Conservation (phyloP, 257 asterid genomes). For the Nicotiana tomentosiformis region DNA sequence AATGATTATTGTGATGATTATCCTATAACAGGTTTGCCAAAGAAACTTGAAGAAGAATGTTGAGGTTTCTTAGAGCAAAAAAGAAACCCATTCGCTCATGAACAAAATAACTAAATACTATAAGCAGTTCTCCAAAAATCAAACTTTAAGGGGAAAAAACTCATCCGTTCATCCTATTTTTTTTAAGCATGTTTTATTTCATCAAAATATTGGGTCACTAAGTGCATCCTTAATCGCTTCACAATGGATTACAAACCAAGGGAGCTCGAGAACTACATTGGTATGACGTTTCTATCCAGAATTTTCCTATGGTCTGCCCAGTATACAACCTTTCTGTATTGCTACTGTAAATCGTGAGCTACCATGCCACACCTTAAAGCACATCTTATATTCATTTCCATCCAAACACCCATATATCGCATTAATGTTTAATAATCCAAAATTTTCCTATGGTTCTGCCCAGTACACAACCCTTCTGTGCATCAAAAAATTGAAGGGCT, state of each 20-base stretch:
- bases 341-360: neutral
- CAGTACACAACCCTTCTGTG: neutral
- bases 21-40: neutral
- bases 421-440: neutral
- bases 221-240: neutral
- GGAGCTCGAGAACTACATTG: neutral
- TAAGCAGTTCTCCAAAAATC: neutral
- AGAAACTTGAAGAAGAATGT: neutral
- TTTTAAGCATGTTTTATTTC: neutral
- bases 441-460: neutral
- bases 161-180: neutral
- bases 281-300: neutral
- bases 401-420: neutral
- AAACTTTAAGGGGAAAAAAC: neutral
- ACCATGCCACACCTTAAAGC: neutral
- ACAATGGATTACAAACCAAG: neutral
- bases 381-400: neutral
- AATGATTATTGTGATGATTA: neutral
- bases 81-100: neutral
- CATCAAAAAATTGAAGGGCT: neutral
- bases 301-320: too few relatives aligned
- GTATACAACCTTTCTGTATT: neutral
- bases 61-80: neutral
- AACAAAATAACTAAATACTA: neutral
- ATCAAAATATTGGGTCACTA: neutral